A percentile compares a stretch with the other conserved stretches of the same genome.
Evolutionary conservation across 345 rosid species (phyloP).

Genomic region (Hibiscus tridactylites): DNA sequence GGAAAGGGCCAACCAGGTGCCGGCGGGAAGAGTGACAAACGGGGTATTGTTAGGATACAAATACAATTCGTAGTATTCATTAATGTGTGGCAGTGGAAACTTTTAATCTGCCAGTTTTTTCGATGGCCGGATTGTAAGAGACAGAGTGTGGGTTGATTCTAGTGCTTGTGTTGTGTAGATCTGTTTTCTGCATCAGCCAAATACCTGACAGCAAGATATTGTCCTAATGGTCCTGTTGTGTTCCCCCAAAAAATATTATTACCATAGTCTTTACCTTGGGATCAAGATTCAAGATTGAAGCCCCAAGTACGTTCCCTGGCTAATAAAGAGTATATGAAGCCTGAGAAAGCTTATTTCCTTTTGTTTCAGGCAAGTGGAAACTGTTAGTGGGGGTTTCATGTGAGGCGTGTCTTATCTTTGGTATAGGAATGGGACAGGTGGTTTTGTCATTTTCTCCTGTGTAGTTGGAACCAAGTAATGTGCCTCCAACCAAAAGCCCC

Average conservation of each 20-base stretch:
- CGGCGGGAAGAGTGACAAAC: too few relatives aligned
- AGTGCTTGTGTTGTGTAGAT: background rate
- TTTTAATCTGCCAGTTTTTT: slow-evolving; percentile 1
- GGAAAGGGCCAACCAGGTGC: background rate
- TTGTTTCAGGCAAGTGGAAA: background rate
- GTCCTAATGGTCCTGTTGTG: slow-evolving; percentile 2
- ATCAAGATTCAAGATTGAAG: background rate
- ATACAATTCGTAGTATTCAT: background rate
- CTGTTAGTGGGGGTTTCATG: background rate
- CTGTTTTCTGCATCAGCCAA: background rate
- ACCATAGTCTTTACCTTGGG: background rate
- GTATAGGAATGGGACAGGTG: slow-evolving; percentile 1
- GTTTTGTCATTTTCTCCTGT: background rate
- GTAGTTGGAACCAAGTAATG: background rate
- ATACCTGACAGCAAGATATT: background rate
- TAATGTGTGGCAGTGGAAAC: slow-evolving; percentile 5
- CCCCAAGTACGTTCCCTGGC: background rate
- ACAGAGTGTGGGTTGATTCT: background rate
- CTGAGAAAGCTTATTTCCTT: background rate
- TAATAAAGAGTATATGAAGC: background rate
- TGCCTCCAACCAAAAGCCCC: background rate
- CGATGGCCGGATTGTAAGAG: slow-evolving; percentile 10
- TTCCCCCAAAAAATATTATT: background rate
- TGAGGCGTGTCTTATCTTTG: background rate
- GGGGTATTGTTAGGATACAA: background rate